Base-by-base conservation (phyloP, 805 yeast genomes). In the Candida endomychidarum region DNA sequence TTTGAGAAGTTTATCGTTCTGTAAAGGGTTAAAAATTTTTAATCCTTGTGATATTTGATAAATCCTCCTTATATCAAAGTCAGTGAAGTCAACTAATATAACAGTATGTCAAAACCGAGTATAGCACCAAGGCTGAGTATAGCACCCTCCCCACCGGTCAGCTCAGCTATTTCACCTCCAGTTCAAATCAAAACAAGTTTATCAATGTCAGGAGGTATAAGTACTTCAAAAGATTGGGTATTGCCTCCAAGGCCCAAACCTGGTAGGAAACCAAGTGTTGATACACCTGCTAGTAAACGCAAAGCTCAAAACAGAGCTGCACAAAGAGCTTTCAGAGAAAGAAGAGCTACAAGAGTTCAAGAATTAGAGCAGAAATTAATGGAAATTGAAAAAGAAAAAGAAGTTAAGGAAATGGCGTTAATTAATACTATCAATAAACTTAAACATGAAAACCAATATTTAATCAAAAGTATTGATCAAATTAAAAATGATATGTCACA, bases 281-380 rank as follows among this genome's bases (percentile, higher is more conserved):
- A 87, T 49, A 78, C 90, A 0, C 95, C 96, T 0, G 89, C 90
- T 0, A 79, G 83, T 16, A 86, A 86, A 59, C 67, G 96, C 39
- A 87, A 87, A 61, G 95, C 95, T 3, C 96, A 86, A 60, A 89
- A 89, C 57, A 68, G 96, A 43, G 95, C 93, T n/a, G 96, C 96
- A 16, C 95, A 90, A 67, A 58, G 96, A 42, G 95, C 97, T 2
- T 86, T 87, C 65, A 67, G 96, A 48, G 95, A 88, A 58, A 72
- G 96, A 48, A 68, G 95, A 52, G 95, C 96, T 14, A 84, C 85
- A 22, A 66, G 89, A 37, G 86, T 88, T 6, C 80, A 79, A 43
- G 95, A 85, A 56, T 68, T 90, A 40, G 96, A 87, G 57, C 77
- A 74, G 37, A 80, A 78, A 60, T 70, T 83, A 41, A 65, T 74